Conservation (phyloP, 352 stramenopile species). For the Thalassiosira exigua region DNA sequence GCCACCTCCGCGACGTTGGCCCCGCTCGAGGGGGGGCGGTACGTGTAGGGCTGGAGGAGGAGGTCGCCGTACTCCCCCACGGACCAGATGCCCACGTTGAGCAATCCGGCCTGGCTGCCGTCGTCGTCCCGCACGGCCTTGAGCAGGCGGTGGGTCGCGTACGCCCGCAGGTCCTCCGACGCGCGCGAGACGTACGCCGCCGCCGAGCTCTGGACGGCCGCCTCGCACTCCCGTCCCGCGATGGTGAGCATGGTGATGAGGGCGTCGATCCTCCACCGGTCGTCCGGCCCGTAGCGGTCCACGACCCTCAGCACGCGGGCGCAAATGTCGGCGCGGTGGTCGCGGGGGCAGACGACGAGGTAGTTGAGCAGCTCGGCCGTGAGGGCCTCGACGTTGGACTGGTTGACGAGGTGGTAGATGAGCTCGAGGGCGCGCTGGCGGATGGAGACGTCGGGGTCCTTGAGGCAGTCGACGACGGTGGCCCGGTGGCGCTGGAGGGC, state of each 20-base stretch:
- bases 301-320: slow-evolving; percentile 91
- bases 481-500: slow-evolving; percentile 97
- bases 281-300: slow-evolving; percentile 86
- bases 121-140: slow-evolving; percentile 94
- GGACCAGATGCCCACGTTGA: slow-evolving; percentile 98
- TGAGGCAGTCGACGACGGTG: slow-evolving; percentile 90
- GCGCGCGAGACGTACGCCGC: slow-evolving; percentile 94
- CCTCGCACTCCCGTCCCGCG: slow-evolving; percentile 91
- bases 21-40: slow-evolving; percentile 55
- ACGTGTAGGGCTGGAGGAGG: slow-evolving; percentile 84
- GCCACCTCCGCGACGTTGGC: too few relatives aligned
- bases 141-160: slow-evolving; percentile 97
- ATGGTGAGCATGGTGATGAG: slow-evolving; percentile 99
- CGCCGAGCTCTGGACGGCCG: slow-evolving; percentile 92
- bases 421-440: slow-evolving; percentile 97
- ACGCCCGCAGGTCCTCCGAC: slow-evolving; percentile 88
- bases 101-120: slow-evolving; percentile 91
- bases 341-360: slow-evolving; percentile 94
- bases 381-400: slow-evolving; percentile 94
- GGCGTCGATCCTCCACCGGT: slow-evolving; percentile 90
- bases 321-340: slow-evolving; percentile 95
- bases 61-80: slow-evolving; percentile 96
- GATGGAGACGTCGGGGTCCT: slow-evolving; percentile 98
- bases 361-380: slow-evolving; percentile 99
- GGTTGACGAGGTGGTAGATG: slow-evolving; percentile 98